Percentiles rank a stretch among this genome's conserved stretches.
These are phyloP conservation scores for Solanum appendiculatum DNA, from an alignment of 257 asterid genomes.

Conservation along the genomic window DNA sequence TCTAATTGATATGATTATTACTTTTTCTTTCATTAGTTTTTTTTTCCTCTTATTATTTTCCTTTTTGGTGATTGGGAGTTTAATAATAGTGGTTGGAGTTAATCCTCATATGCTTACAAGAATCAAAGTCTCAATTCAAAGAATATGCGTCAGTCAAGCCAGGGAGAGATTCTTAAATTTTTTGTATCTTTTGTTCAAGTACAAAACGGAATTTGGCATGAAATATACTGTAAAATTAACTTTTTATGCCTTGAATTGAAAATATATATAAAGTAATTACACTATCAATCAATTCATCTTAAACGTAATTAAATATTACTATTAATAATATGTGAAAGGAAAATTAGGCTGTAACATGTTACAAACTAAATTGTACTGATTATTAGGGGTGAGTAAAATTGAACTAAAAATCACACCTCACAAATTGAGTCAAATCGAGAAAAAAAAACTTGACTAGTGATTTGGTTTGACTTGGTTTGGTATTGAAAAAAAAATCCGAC, in stretches of 20 bases:
- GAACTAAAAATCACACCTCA: no score
- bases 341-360: not conserved
- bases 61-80: not conserved
- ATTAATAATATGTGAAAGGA: not conserved
- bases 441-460: accelerated
- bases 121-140: not conserved
- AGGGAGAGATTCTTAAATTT: not conserved
- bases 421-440: not conserved
- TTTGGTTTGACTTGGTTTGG: not conserved
- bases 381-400: no score
- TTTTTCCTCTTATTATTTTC: not conserved
- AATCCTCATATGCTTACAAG: not conserved
- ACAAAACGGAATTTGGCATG: not conserved
- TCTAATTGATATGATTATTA: not conserved
- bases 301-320: not conserved
- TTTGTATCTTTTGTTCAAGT: not conserved
- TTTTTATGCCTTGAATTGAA: not conserved
- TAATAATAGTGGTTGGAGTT: not conserved
- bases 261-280: not conserved
- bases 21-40: not conserved
- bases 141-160: not conserved
- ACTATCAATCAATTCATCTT: not conserved
- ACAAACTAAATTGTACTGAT: not conserved
- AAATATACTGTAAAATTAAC: not conserved
- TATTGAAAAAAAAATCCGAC: no score